Evolutionary conservation across 140 eudicot genomes (phyloP).

Genomic region (Flaveria floridana): DNA sequence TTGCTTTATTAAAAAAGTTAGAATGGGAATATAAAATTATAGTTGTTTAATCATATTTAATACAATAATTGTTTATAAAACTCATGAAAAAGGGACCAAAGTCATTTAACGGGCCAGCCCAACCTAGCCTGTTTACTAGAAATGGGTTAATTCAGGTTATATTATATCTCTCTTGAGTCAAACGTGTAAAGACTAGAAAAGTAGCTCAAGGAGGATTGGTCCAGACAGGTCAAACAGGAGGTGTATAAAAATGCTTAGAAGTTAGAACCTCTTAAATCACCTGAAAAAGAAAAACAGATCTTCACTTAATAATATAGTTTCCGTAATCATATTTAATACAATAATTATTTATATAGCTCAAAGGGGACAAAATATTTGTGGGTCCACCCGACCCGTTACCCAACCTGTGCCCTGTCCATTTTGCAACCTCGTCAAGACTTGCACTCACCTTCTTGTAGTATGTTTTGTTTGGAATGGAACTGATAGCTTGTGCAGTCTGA

Average conservation of each 20-base stretch:
- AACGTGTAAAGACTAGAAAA: not conserved
- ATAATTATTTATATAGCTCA: not conserved
- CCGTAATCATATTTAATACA: not conserved
- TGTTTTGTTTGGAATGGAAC: conserved; percentile 59
- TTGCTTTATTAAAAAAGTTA: not conserved
- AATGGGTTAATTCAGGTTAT: not conserved
- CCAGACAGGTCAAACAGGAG: not conserved
- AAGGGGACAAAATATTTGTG: not conserved
- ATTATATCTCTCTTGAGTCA: not conserved
- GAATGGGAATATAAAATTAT: not conserved
- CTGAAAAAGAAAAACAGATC: too few species aligned
- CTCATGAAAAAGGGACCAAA: not conserved
- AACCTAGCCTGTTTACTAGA: not conserved
- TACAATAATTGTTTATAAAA: not conserved
- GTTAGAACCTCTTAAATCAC: not conserved
- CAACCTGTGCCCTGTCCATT: not conserved
- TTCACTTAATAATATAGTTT: not conserved
- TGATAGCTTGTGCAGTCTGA: conserved; percentile 58
- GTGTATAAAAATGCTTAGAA: not conserved
- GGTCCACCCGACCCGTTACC: not conserved
- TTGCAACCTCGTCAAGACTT: not conserved
- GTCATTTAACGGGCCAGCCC: too few species aligned
- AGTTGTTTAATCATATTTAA: not conserved
- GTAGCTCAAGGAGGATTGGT: not conserved
- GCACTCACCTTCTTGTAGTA: conserved; percentile 58